A percentile compares a stretch with the other conserved stretches of the same genome.
These are phyloP conservation scores for Tylopilus vinaceipallidus DNA, from an alignment of 768 basidiomycete species.

Conservation along the genomic window DNA sequence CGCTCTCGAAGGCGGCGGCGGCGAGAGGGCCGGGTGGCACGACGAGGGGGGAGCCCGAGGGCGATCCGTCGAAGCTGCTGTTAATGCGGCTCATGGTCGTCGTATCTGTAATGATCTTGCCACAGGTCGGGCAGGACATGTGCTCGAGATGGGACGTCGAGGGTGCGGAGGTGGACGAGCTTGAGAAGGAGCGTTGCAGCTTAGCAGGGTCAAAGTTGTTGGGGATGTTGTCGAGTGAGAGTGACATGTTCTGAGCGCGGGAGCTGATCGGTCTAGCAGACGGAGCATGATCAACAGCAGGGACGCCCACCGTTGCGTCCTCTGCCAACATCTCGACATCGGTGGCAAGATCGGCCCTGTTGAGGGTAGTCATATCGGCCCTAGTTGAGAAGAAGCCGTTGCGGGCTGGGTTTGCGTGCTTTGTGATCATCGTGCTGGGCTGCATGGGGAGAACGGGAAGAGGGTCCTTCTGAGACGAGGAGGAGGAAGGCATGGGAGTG, in stretches of 20 bases:
- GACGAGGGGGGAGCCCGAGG: conserved; percentile 40
- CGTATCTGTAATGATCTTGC: conserved; percentile 46
- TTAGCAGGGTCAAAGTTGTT: conserved; percentile 37
- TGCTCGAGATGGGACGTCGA: conserved; percentile 41
- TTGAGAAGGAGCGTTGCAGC: conserved; percentile 31
- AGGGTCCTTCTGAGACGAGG: conserved; percentile 28
- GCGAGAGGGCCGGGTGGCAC: conserved; percentile 56
- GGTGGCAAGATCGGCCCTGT: conserved; percentile 4
- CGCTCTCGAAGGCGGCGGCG: conserved; percentile 54
- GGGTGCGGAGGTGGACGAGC: conserved; percentile 42
- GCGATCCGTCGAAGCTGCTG: conserved; percentile 24
- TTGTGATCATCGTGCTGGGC: conserved; percentile 25
- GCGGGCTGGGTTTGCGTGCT: conserved; percentile 10
- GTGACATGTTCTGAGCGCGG: conserved; percentile 41
- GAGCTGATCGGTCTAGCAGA: conserved; percentile 25
- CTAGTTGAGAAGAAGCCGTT: conserved; percentile 24
- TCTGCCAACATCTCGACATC: conserved; percentile 32
- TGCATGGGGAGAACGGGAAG: conserved; percentile 17
- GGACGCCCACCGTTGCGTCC: conserved; percentile 26
- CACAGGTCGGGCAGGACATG: conserved; percentile 54
- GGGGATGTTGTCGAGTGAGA: conserved; percentile 52
- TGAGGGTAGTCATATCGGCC: conserved; percentile 19
- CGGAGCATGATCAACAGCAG: conserved; percentile 22
- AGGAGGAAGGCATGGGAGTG: conserved; percentile 32
- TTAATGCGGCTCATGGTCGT: conserved; percentile 35